A percentile compares a stretch with the other conserved stretches of the same genome.
phyloP scores from a whole-genome alignment of 2,329 filamentous ascomycete species.

The Ceratocystis destructans region DNA sequence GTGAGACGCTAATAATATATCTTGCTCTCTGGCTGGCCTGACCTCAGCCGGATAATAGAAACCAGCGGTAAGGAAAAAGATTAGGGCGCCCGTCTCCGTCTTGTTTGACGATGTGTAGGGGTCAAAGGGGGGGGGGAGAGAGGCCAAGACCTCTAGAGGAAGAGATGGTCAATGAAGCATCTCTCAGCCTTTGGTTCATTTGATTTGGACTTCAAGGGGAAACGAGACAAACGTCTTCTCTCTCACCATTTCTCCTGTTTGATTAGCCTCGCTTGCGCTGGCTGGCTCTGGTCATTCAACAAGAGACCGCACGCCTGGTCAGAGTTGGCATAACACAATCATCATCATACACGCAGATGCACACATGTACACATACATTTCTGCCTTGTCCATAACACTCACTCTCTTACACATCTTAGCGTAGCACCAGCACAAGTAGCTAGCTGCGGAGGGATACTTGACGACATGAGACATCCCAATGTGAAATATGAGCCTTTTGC shows the following conservation, averaged over 20 bases:
- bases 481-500: too few relatives aligned
- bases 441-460: background rate
- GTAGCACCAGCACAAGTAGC: too few relatives aligned
- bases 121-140: background rate
- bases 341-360: too few relatives aligned
- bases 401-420: too few relatives aligned
- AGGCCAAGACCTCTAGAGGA: too few relatives aligned
- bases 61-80: background rate
- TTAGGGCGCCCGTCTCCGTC: background rate
- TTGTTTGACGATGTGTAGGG: background rate
- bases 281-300: background rate
- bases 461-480: background rate
- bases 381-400: too few relatives aligned
- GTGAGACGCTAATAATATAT: conserved; percentile 7
- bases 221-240: background rate
- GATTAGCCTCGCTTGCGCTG: background rate
- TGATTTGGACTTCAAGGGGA: background rate
- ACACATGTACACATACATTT: background rate
- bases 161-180: too few relatives aligned
- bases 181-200: too few relatives aligned
- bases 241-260: background rate
- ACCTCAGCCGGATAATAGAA: background rate
- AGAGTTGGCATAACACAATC: too few relatives aligned
- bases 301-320: background rate
- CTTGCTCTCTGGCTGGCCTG: background rate